Conservation (phyloP, 2,329 filamentous ascomycete genomes). For the Penicillium decumbens region DNA sequence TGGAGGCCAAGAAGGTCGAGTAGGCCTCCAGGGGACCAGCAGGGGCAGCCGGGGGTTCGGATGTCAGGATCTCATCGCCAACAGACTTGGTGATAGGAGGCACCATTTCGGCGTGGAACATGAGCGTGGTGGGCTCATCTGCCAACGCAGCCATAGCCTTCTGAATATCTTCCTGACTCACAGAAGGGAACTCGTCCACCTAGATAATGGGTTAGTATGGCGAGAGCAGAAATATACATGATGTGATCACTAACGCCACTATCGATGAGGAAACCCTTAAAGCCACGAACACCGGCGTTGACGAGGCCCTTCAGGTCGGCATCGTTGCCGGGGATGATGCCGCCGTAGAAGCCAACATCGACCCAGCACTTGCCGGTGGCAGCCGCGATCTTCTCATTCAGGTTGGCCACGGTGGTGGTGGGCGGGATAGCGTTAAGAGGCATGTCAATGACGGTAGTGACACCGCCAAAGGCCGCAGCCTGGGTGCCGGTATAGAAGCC, state of each 20-base stretch:
- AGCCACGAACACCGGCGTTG: conserved; percentile 80
- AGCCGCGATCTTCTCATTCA: conserved; percentile 80
- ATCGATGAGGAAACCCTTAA: conserved; percentile 97
- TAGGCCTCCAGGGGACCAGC: conserved; percentile 71
- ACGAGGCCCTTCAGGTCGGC: conserved; percentile 74
- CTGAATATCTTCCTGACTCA: conserved; percentile 72
- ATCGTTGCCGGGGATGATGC: conserved; percentile 85
- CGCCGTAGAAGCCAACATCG: conserved; percentile 97
- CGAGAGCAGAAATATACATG: not conserved
- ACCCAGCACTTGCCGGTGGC: conserved; percentile 91
- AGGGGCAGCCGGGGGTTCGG: conserved; percentile 64
- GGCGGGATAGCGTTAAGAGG: conserved; percentile 94
- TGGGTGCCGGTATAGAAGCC: conserved; percentile 93
- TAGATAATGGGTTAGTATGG: conserved; percentile 36
- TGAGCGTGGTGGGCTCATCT: conserved; percentile 78
- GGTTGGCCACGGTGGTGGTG: conserved; percentile 77
- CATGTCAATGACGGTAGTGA: conserved; percentile 97
- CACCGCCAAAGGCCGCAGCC: conserved; percentile 89
- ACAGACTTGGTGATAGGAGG: conserved; percentile 78
- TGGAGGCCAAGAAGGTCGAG: conserved; percentile 84
- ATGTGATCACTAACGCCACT: conserved; percentile 66
- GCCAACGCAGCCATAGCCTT: conserved; percentile 77
- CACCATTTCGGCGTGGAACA: conserved; percentile 99
- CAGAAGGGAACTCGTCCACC: conserved; percentile 93
- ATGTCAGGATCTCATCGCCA: conserved; percentile 68